These are phyloP conservation scores for Ogataea ramenticola DNA, from an alignment of 805 yeast species.

Conservation along the genomic window DNA sequence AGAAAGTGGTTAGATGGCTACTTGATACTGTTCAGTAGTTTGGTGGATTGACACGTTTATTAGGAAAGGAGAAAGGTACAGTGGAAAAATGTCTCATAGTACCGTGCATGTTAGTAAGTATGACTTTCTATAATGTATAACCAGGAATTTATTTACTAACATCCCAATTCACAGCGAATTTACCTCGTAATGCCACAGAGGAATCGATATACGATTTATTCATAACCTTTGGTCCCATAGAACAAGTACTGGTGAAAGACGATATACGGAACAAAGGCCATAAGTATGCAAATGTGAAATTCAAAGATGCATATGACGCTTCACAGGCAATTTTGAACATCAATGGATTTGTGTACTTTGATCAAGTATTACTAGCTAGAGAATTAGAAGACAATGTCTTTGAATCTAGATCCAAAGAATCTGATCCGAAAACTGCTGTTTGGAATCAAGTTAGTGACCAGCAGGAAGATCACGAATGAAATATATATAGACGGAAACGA, in stretches of 20 bases:
- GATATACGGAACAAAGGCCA: slow-evolving; percentile 3
- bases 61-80: too few relatives aligned
- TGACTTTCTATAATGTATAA: too few relatives aligned
- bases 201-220: slow-evolving; percentile 10
- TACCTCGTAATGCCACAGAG: slow-evolving; percentile 6
- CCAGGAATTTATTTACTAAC: too few relatives aligned
- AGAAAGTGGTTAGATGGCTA: too few relatives aligned
- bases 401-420: background rate
- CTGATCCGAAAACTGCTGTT: background rate
- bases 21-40: too few relatives aligned
- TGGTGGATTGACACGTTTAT: too few relatives aligned
- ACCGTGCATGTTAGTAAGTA: too few relatives aligned
- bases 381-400: background rate
- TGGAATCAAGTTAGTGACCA: slow-evolving; percentile 1
- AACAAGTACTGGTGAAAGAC: slow-evolving; percentile 1
- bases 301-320: slow-evolving; percentile 11
- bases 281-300: slow-evolving; percentile 7
- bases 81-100: too few relatives aligned
- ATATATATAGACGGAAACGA: background rate
- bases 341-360: slow-evolving; percentile 14
- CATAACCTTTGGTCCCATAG: slow-evolving; percentile 13
- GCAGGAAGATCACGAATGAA: background rate
- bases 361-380: slow-evolving; percentile 6
- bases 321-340: slow-evolving; percentile 14
- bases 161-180: slow-evolving; percentile 6